These are phyloP conservation scores for Hypoxylon intermedium DNA, from an alignment of 495 filamentous ascomycete genomes.

Conservation along the genomic window DNA sequence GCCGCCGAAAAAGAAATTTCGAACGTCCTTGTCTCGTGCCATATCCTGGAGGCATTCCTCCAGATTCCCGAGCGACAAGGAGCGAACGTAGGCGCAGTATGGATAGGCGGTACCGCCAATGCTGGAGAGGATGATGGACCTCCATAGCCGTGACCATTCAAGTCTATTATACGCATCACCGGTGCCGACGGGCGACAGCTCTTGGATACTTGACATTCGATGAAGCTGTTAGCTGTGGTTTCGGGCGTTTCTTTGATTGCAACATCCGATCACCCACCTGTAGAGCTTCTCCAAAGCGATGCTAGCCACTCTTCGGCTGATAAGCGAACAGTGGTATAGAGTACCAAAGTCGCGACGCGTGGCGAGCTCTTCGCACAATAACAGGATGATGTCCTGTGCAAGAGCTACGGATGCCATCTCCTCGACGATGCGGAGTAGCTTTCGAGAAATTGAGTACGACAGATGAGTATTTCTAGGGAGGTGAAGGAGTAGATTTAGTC, in stretches of 20 bases:
- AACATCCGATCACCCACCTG: constrained; percentile 49
- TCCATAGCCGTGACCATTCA: constrained; percentile 71
- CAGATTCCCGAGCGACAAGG: constrained; percentile 68
- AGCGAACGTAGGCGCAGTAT: constrained; percentile 72
- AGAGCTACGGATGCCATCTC: constrained; percentile 40
- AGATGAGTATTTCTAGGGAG: neutral
- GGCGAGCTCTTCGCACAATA: constrained; percentile 65
- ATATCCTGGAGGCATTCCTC: constrained; percentile 63
- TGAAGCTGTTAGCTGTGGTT: constrained; percentile 10
- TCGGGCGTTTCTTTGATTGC: neutral
- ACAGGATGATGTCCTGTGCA: constrained; percentile 65
- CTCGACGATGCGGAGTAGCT: neutral
- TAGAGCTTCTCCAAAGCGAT: constrained; percentile 70
- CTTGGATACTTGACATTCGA: constrained; percentile 17
- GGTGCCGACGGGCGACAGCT: constrained; percentile 28
- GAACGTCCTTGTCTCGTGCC: constrained; percentile 47
- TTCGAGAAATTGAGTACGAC: neutral
- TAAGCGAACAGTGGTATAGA: constrained; percentile 62
- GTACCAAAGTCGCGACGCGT: constrained; percentile 59
- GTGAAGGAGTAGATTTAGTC: too few species aligned
- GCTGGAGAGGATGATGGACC: constrained; percentile 71
- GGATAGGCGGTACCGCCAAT: constrained; percentile 68
- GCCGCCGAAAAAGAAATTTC: constrained; percentile 58
- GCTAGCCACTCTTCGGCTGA: constrained; percentile 59
- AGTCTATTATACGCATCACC: constrained; percentile 29